Percentiles rank a stretch among this genome's conserved stretches.
phyloP scores from a whole-genome alignment of 768 basidiomycete species.

The Scleroderma bovista region DNA sequence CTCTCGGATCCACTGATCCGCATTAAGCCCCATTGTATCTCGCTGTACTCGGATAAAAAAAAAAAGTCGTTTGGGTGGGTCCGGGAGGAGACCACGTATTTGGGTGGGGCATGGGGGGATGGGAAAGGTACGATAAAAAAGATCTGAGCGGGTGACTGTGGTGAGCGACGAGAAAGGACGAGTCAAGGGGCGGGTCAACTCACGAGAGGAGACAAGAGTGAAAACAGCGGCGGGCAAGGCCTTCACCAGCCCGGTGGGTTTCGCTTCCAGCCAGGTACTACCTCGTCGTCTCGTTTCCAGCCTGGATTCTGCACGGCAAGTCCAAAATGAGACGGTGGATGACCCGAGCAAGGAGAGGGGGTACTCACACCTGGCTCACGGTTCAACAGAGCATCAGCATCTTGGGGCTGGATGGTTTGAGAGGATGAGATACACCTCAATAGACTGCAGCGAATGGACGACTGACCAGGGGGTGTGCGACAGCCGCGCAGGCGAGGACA shows the following conservation, averaged over 20 bases:
- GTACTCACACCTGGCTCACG: not conserved
- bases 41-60: not conserved
- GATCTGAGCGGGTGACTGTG: no score
- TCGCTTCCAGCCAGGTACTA: not conserved
- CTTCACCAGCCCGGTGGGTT: no score
- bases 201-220: no score
- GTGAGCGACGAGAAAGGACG: no score
- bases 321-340: not conserved
- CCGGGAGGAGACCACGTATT: not conserved
- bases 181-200: no score
- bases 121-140: not conserved
- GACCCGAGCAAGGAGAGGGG: not conserved
- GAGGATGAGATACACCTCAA: not conserved
- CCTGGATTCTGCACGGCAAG: not conserved
- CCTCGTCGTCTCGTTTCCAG: not conserved
- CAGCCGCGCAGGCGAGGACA: not conserved
- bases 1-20: not conserved
- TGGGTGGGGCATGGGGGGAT: not conserved
- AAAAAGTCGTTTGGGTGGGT: not conserved
- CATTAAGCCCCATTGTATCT: not conserved
- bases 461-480: not conserved
- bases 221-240: no score
- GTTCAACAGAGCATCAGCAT: not conserved
- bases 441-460: not conserved
- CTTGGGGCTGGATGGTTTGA: not conserved